Percentiles rank a stretch among this genome's conserved stretches.
Conservation (phyloP, 2,329 filamentous ascomycete genomes). For the Chaetomium sp. region DNA sequence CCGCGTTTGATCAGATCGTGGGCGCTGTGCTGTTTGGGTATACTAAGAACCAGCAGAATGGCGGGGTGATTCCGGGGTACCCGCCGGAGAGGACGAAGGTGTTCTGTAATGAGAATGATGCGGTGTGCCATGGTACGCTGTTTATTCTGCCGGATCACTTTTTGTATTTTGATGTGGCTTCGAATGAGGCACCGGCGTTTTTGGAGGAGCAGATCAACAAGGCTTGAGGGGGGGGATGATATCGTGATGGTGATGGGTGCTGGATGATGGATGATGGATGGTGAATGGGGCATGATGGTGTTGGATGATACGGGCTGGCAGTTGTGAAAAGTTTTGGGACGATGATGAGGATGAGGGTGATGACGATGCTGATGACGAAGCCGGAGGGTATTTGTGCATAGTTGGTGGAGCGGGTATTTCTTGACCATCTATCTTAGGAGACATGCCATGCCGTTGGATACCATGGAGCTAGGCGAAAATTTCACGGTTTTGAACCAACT, state of each 20-base stretch:
- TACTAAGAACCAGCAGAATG: constrained; percentile 38
- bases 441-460: no score
- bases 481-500: no score
- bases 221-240: neutral
- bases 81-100: constrained; percentile 30
- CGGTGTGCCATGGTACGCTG: constrained; percentile 29
- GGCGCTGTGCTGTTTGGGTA: constrained; percentile 30
- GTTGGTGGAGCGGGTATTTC: no score
- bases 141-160: constrained; percentile 31
- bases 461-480: no score
- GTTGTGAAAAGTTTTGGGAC: neutral
- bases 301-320: neutral
- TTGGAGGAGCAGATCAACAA: neutral
- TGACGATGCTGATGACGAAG: neutral
- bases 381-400: no score
- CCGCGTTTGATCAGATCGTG: constrained; percentile 31
- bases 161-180: constrained; percentile 4
- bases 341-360: neutral
- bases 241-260: neutral
- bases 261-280: neutral
- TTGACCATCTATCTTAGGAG: no score
- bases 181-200: neutral
- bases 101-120: constrained; percentile 33
- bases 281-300: neutral
- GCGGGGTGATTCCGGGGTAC: constrained; percentile 34